Evolutionary conservation across 768 basidiomycete genomes (phyloP).

Genomic region (Calocybe cyanea): DNA sequence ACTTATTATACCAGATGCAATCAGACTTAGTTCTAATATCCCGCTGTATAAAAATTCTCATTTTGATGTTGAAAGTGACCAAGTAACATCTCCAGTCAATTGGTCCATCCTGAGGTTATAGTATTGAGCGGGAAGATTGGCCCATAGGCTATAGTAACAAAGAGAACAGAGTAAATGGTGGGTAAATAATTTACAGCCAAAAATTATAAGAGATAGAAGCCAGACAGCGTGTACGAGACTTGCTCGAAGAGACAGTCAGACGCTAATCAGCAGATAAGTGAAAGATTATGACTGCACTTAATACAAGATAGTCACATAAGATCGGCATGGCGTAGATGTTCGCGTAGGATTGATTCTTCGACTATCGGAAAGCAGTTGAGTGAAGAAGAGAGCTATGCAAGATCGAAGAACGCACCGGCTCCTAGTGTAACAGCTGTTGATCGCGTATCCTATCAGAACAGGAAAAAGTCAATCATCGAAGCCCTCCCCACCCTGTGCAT

Average conservation of each 20-base stretch:
- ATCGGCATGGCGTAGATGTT: conserved; percentile 67
- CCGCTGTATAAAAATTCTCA: background rate
- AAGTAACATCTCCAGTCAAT: background rate
- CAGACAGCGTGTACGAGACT: background rate
- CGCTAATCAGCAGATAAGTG: conserved; percentile 9
- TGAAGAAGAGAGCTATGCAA: background rate
- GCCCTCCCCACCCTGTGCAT: background rate
- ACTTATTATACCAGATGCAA: background rate
- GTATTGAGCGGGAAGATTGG: background rate
- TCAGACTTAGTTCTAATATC: background rate
- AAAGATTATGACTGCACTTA: background rate
- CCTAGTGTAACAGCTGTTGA: conserved; percentile 70
- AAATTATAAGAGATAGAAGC: background rate
- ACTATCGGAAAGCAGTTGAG: conserved; percentile 32
- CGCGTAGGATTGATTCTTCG: conserved; percentile 68
- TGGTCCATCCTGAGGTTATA: background rate
- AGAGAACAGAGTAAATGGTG: background rate
- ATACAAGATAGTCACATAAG: conserved; percentile 45
- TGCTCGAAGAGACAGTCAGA: conserved; percentile 2
- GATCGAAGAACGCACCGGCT: conserved; percentile 41
- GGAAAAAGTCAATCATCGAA: conserved; percentile 10
- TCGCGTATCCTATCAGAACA: conserved; percentile 55
- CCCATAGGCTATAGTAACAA: background rate
- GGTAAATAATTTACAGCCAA: conserved; percentile 8
- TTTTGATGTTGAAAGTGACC: background rate